A percentile compares a stretch with the other conserved stretches of the same genome.
Evolutionary conservation across 192 early-diverging fungal genomes (phyloP).

Genomic region (Ambispora gerdemannii): DNA sequence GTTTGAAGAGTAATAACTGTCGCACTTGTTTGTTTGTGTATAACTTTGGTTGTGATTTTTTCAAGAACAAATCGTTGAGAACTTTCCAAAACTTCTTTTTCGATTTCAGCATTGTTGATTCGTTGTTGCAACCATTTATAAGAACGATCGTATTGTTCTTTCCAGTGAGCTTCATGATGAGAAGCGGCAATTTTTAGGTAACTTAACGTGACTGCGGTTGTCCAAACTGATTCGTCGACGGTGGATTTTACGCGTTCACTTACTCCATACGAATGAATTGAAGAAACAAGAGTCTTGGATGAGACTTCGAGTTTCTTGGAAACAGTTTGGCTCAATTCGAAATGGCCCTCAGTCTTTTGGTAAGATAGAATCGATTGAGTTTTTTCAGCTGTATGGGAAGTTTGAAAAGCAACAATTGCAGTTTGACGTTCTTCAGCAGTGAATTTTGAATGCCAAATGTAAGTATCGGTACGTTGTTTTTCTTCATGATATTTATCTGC

Average conservation of each 20-base stretch:
- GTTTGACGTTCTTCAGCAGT: neutral
- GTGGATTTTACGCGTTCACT: neutral
- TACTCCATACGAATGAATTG: neutral
- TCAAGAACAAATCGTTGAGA: neutral
- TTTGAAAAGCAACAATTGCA: neutral
- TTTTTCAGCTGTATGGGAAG: neutral
- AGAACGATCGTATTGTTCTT: neutral
- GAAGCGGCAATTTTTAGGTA: neutral
- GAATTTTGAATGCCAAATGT: too few species aligned
- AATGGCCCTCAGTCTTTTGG: neutral
- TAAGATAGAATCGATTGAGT: neutral
- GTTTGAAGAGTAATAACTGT: neutral
- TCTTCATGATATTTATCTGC: too few species aligned
- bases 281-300: neutral
- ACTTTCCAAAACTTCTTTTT: neutral
- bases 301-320: neutral
- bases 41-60: neutral
- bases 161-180: neutral
- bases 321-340: neutral
- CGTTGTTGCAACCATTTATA: neutral
- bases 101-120: neutral
- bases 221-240: neutral
- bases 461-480: too few species aligned
- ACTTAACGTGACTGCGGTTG: neutral
- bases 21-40: neutral